Base-by-base conservation (phyloP, 2,329 filamentous ascomycete genomes). In the Talaromyces sp. region DNA sequence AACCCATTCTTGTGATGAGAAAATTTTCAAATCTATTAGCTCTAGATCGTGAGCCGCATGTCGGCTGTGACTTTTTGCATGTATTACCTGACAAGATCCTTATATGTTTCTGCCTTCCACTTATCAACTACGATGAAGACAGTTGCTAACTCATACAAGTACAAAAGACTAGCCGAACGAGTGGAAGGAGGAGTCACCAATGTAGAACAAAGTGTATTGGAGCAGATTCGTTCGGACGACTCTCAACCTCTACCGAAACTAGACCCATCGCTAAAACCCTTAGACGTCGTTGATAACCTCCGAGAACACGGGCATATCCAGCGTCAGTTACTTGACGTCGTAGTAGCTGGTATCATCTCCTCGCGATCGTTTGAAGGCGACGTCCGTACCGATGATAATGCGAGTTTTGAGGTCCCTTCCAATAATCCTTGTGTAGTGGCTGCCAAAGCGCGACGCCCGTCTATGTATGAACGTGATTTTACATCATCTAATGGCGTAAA, bases 401-500 rank as follows among this genome's bases (percentile, higher is more conserved):
- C 67, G 56, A 73, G 71, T 67, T 39, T 73, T 54, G 62, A 69
- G 60, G 68, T 71, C 72, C 73, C 75, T 70, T 72, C 75, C 33
- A 63, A 63, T 71, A 79, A 76, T 70, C 75, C 73, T 39, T 81
- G 80, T 66, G 72, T 77, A 60, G 74, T 79, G 58, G 75, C 76
- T 52, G 73, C 73, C 60, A 74, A 75, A 73, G 87, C 87, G 19
- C 85, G 87, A 67, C 82, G 86, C 75, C 88, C 87, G 62, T 88
- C 86, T 59, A 83, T 87, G 43, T 80, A 96, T 73, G 93, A 97
- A 80, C 90, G 90, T 79, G 93, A 97, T 78, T 97, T 97, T 72
- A 63, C 61, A 37, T 97, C 93, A 19, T 90, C 93, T 39, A 84
- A 89, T 74, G 93, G 93, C 67, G 92, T 88, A 73, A 91, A 90